phyloP scores from a whole-genome alignment of 495 filamentous ascomycete species.

The Annulohypoxylon bovei region DNA sequence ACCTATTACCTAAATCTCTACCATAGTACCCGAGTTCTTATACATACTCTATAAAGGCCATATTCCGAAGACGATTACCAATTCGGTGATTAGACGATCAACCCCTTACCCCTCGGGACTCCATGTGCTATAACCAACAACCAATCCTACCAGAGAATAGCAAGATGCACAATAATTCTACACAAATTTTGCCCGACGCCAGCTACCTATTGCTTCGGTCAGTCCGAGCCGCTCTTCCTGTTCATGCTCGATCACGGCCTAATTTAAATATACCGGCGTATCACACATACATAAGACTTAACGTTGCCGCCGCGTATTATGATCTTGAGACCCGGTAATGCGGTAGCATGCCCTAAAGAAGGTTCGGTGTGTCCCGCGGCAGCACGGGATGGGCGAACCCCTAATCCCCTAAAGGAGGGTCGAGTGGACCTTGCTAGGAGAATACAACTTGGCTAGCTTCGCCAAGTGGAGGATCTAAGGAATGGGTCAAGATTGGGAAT shows the following conservation, averaged over 20 bases:
- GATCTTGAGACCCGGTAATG: conserved; percentile 18
- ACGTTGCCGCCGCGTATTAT: neutral
- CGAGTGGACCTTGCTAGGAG: neutral
- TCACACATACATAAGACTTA: neutral
- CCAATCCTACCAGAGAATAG: neutral
- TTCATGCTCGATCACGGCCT: neutral
- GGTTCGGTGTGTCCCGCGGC: conserved; percentile 34
- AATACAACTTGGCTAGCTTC: neutral
- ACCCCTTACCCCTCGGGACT: neutral
- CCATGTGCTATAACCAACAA: neutral
- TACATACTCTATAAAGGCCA: neutral
- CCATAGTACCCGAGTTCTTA: neutral
- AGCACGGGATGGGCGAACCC: conserved; percentile 11
- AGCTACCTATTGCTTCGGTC: conserved; percentile 3
- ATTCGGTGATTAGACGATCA: neutral
- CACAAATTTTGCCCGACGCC: neutral
- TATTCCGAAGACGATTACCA: neutral
- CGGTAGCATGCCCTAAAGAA: conserved; percentile 34
- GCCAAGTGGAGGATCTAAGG: conserved; percentile 10
- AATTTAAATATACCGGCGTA: neutral
- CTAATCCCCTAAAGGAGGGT: neutral
- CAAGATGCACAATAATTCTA: neutral
- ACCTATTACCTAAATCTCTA: neutral
- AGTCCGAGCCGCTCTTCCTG: conserved; percentile 11
- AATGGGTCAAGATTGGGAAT: conserved; percentile 7